Base-by-base conservation (phyloP, 177 flowering plant genomes). In the Telopea speciosissima region DNA sequence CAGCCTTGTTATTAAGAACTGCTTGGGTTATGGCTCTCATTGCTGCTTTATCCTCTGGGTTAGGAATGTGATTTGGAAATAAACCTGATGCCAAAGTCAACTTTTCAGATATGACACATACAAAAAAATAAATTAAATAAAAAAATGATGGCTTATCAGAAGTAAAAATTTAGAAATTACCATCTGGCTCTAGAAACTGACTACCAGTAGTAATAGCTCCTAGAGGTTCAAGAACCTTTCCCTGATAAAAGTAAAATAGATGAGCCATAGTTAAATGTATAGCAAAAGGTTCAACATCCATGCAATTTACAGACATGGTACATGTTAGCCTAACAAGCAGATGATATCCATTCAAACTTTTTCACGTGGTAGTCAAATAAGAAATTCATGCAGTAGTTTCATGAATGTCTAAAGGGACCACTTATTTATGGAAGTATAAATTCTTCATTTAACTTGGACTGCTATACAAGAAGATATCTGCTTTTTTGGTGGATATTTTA, bases 61-160 rank as follows among this genome's bases (percentile, higher is more conserved):
- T 95, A 45, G 99, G 99, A 70, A 95, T 91, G 77, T 95, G 99
- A 81, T 95, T 95, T 45, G 98, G 99, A 76, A 95, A 95, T 78
- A 86, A 59, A 71, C 99, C 99, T 95, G 82, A 72, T 40, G 24
- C 36, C 23, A 65, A 62, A 63, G 36, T 10, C 31, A 62, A 24
- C 3, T 60, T 40, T 42, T 40, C 21, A 40, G 25, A 25, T 12
- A 59, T 67, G 22, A 44, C 62, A 22, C 24, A 13, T 25, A 19
- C 12, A 21, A 54, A 31, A 31, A n/a, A n/a, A n/a, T n/a, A 31
- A 2, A 2, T 31, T 31, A 2, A 31, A 31, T 31, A 36, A 36
- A 33, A 62, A 65, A 26, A 63, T 28, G 4, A 28, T 28, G 19
- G 19, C 16, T 59, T 24, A n/a, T 68, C 58, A 67, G 31, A 69